phyloP scores from a whole-genome alignment of 805 yeast species.

The Candida jianshihensis region DNA sequence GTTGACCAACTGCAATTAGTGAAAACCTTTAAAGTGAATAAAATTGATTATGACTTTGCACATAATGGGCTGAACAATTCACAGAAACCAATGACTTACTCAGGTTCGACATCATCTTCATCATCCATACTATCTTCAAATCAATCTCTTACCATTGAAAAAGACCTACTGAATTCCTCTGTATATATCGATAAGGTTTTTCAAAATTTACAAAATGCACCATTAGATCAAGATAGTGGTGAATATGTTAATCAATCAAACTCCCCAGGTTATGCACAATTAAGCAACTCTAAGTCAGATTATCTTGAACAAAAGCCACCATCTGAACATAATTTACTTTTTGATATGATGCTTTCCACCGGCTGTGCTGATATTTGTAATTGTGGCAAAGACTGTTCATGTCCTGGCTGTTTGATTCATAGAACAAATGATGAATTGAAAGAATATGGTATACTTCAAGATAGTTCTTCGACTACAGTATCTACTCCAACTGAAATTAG shows the following conservation, averaged over 20 bases:
- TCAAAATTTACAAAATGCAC: no score
- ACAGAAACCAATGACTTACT: no score
- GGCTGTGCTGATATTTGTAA: slow-evolving; percentile 21
- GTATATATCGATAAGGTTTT: no score
- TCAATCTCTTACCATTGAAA: no score
- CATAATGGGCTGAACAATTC: neutral
- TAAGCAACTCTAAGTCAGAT: no score
- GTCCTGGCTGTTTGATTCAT: slow-evolving; percentile 23
- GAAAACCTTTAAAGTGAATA: slow-evolving; percentile 14
- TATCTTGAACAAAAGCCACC: no score
- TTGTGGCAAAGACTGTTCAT: slow-evolving; percentile 21
- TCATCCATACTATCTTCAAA: no score
- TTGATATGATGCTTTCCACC: slow-evolving; percentile 14
- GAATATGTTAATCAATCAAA: no score
- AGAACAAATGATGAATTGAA: slow-evolving; percentile 20
- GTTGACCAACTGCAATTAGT: slow-evolving; percentile 9
- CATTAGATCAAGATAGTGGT: no score
- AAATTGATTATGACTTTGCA: slow-evolving; percentile 3
- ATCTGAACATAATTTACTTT: slow-evolving; percentile 4
- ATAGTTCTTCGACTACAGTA: slow-evolving; percentile 9
- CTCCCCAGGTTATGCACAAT: no score
- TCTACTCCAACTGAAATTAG: slow-evolving; percentile 12
- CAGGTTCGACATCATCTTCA: no score
- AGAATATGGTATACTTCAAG: slow-evolving; percentile 17
- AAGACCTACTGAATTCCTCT: no score